phyloP scores from a whole-genome alignment of 805 yeast species.

The Schwanniomyces vanrijiae region DNA sequence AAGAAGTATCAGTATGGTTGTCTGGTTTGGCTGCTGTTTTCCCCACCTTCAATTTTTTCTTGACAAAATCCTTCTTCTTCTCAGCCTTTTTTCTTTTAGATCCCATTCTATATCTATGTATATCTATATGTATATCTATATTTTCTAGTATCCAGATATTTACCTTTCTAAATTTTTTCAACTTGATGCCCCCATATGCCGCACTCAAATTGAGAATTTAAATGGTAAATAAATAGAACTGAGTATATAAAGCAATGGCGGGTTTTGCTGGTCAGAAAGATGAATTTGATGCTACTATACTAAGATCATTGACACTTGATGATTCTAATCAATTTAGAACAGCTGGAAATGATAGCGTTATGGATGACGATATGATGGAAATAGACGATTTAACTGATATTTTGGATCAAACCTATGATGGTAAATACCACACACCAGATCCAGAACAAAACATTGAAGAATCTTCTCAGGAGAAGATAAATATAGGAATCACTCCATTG shows the following conservation, averaged over 20 bases:
- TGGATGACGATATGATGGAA: conserved; percentile 17
- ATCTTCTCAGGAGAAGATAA: background rate
- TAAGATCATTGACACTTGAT: conserved; percentile 24
- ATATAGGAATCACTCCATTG: conserved; percentile 1
- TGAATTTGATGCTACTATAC: conserved; percentile 23
- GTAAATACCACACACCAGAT: conserved; percentile 4
- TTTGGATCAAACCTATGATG: background rate
- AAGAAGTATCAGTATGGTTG: conserved; percentile 83
- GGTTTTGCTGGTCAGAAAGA: background rate
- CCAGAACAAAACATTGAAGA: conserved; percentile 1
- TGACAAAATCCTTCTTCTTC: conserved; percentile 72
- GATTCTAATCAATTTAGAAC: conserved; percentile 11
- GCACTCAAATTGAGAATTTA: conserved; percentile 1
- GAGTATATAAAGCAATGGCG: background rate
- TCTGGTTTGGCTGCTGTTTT: conserved; percentile 70
- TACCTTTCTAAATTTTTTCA: background rate
- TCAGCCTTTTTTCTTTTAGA: conserved; percentile 59
- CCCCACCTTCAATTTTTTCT: conserved; percentile 84
- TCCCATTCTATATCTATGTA: conserved; percentile 21
- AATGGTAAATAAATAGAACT: background rate
- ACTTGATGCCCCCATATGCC: conserved; percentile 4
- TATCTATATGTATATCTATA: background rate
- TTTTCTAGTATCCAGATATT: background rate
- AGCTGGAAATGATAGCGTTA: background rate
- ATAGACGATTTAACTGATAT: conserved; percentile 14